A percentile compares a stretch with the other conserved stretches of the same genome.
Conservation (phyloP, 495 filamentous ascomycete species). For the Penicillium desertorum region DNA sequence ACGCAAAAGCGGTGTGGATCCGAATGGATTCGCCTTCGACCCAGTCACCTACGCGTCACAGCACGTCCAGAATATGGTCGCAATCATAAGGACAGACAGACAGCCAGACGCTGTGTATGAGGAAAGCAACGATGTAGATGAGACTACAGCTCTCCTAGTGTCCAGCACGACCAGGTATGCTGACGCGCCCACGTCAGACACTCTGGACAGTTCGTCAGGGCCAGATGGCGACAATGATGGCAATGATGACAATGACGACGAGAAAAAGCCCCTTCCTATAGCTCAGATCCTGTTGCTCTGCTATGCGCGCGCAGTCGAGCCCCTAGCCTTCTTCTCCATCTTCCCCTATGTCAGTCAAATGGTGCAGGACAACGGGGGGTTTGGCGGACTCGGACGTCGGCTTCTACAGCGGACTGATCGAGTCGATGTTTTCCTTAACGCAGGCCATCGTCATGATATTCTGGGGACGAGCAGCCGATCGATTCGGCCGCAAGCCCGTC, state of each 20-base stretch:
- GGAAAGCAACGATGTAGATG: conserved; percentile 16
- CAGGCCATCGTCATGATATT: conserved; percentile 60
- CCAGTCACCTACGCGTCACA: background rate
- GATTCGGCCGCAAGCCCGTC: conserved; percentile 65
- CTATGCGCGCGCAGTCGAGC: conserved; percentile 67
- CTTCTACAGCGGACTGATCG: conserved; percentile 71
- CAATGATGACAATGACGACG: background rate
- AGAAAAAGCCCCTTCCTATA: conserved; percentile 51
- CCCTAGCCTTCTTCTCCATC: conserved; percentile 71
- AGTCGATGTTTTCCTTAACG: conserved; percentile 68
- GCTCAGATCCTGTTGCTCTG: conserved; percentile 64
- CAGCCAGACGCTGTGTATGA: conserved; percentile 1
- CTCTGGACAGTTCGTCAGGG: conserved; percentile 5
- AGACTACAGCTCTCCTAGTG: conserved; percentile 25
- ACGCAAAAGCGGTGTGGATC: conserved; percentile 2
- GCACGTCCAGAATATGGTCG: conserved; percentile 14
- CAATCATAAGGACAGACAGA: conserved; percentile 3
- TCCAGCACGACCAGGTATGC: conserved; percentile 1
- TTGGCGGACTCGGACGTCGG: conserved; percentile 60
- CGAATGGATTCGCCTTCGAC: background rate
- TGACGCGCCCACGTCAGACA: conserved; percentile 1
- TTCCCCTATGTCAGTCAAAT: conserved; percentile 75
- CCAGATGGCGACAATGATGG: background rate
- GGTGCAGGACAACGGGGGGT: conserved; percentile 60
- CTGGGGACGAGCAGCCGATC: conserved; percentile 67